A percentile compares a stretch with the other conserved stretches of the same genome.
These are phyloP conservation scores for Coemansia guatemalensis DNA, from an alignment of 192 early-diverging fungal species.

Conservation along the genomic window DNA sequence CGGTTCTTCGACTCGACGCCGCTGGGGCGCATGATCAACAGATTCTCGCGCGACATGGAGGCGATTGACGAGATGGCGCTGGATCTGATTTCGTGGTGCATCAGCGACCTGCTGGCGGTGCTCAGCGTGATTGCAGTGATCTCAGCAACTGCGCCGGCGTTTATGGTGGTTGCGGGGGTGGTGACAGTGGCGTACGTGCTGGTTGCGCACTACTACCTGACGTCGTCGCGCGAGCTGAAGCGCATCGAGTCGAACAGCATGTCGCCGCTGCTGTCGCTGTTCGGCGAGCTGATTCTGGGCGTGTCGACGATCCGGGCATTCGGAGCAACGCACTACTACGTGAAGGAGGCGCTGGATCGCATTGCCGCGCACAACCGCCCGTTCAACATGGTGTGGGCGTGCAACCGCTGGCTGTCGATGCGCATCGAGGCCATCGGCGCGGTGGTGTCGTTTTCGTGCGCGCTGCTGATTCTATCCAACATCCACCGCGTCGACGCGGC, in stretches of 20 bases:
- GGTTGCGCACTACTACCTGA: constrained; percentile 71
- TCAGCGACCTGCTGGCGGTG: constrained; percentile 55
- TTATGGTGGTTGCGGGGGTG: constrained; percentile 64
- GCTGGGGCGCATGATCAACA: constrained; percentile 78
- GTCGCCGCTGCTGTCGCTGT: constrained; percentile 76
- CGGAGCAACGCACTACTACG: constrained; percentile 66
- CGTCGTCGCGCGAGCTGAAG: constrained; percentile 82
- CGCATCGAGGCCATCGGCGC: constrained; percentile 82
- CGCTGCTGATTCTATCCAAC: constrained; percentile 59
- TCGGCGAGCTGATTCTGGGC: constrained; percentile 76
- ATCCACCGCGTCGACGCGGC: constrained; percentile 70
- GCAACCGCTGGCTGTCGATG: constrained; percentile 82
- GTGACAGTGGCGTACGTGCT: constrained; percentile 59
- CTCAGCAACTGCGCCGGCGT: constrained; percentile 63
- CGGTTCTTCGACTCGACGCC: constrained; percentile 89
- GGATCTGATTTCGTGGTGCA: constrained; percentile 54
- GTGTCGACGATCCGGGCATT: constrained; percentile 81
- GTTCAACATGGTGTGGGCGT: constrained; percentile 78
- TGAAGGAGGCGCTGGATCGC: constrained; percentile 57
- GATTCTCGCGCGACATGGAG: constrained; percentile 85
- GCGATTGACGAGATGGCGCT: constrained; percentile 67
- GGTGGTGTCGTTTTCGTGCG: constrained; percentile 67
- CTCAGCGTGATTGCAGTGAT: constrained; percentile 62
- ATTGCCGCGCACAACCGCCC: constrained; percentile 79
- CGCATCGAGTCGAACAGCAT: constrained; percentile 75